These are phyloP conservation scores for Amanita fuliginea DNA, from an alignment of 768 basidiomycete species.

Conservation along the genomic window DNA sequence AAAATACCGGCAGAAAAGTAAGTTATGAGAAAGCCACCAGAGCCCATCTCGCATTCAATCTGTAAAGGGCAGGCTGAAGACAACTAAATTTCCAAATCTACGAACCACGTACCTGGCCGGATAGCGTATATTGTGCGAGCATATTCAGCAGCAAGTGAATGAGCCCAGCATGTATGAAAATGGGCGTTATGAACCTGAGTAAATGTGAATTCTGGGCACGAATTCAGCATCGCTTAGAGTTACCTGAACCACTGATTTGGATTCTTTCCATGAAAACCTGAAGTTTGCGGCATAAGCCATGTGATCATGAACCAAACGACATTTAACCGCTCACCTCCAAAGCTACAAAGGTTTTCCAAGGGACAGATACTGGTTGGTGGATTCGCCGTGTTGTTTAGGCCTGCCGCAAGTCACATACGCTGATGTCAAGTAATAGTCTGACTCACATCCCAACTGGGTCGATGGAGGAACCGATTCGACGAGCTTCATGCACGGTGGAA, in stretches of 20 bases:
- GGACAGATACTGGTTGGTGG: slow-evolving; percentile 62
- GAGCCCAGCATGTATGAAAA: slow-evolving; percentile 93
- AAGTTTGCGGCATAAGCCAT: not conserved
- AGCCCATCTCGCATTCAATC: slow-evolving; percentile 91
- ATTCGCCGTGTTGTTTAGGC: slow-evolving; percentile 78
- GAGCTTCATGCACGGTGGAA: slow-evolving; percentile 85
- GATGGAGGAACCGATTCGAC: slow-evolving; percentile 46
- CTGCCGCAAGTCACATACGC: slow-evolving; percentile 19
- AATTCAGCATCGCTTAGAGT: slow-evolving; percentile 1
- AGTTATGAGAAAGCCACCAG: slow-evolving; percentile 70
- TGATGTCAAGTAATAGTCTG: slow-evolving; percentile 12
- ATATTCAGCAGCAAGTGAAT: slow-evolving; percentile 89
- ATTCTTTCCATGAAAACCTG: slow-evolving; percentile 28
- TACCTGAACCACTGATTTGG: slow-evolving; percentile 42
- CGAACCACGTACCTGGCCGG: slow-evolving; percentile 47
- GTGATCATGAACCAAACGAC: slow-evolving; percentile 9
- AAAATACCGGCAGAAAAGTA: slow-evolving; percentile 92
- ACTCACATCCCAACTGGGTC: slow-evolving; percentile 55
- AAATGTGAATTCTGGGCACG: slow-evolving; percentile 5
- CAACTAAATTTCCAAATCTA: not conserved
- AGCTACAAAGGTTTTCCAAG: slow-evolving; percentile 78
- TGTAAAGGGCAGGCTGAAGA: slow-evolving; percentile 18
- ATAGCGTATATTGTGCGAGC: slow-evolving; percentile 73
- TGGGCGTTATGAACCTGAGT: slow-evolving; percentile 70
- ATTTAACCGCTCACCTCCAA: slow-evolving; percentile 57